phyloP scores from a whole-genome alignment of 1,284 basidiomycete species.

The Garcileccinum viscosum region DNA sequence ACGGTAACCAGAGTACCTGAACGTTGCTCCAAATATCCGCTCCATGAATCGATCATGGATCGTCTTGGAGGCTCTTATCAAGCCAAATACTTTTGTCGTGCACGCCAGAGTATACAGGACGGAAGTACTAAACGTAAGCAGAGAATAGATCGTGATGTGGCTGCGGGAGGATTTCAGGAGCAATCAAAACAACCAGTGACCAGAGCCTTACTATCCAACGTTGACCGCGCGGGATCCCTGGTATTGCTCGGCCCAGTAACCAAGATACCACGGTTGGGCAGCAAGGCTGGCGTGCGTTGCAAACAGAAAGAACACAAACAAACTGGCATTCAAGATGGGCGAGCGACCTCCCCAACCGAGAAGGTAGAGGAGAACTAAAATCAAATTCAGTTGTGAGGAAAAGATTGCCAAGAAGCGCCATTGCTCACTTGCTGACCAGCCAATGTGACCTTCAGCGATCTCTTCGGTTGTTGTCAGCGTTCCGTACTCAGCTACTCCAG shows the following conservation, averaged over 20 bases:
- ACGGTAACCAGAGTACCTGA: conserved; percentile 38
- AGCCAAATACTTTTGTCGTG: conserved; percentile 43
- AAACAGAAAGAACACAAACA: conserved; percentile 37
- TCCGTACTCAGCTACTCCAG: conserved; percentile 36
- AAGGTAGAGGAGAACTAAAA: conserved; percentile 42
- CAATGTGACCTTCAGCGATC: conserved; percentile 62
- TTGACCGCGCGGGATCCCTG: conserved; percentile 39
- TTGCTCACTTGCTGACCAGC: conserved; percentile 45
- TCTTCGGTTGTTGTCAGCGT: conserved; percentile 68
- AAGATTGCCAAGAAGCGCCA: neutral
- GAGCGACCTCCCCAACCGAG: conserved; percentile 48
- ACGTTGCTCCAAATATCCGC: conserved; percentile 61
- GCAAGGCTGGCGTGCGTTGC: conserved; percentile 33
- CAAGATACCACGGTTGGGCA: conserved; percentile 58
- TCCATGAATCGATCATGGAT: conserved; percentile 66
- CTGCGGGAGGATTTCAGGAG: neutral
- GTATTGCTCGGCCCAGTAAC: conserved; percentile 59
- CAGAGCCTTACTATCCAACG: conserved; percentile 36
- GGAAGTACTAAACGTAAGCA: conserved; percentile 5
- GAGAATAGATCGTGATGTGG: conserved; percentile 5
- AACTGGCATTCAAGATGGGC: conserved; percentile 46
- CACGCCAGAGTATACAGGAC: conserved; percentile 5
- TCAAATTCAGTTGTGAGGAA: neutral
- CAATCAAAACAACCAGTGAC: neutral
- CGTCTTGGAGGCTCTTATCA: conserved; percentile 59